These are phyloP conservation scores for Chionographis japonica DNA, from an alignment of 106 monocot genomes.

Conservation along the genomic window DNA sequence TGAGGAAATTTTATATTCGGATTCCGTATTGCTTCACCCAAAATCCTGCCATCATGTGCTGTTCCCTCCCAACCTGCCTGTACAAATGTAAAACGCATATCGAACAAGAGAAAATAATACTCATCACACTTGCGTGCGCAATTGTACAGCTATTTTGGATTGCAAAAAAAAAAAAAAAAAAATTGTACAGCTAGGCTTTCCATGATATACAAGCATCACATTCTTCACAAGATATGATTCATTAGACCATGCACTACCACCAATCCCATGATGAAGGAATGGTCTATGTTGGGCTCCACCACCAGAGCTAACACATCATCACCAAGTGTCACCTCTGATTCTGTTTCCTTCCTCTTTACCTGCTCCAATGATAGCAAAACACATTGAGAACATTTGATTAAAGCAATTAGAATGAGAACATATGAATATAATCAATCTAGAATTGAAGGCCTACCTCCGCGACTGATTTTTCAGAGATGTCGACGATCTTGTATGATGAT, in stretches of 20 bases:
- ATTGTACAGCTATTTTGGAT: too few species aligned
- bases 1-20: too few species aligned
- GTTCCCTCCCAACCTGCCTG: too few species aligned
- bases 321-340: slow-evolving; percentile 16
- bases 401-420: too few species aligned
- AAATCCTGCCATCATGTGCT: too few species aligned
- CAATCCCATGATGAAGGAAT: slow-evolving; percentile 23
- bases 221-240: slow-evolving; percentile 17
- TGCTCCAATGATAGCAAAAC: neutral
- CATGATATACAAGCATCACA: neutral
- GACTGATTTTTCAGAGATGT: neutral
- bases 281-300: slow-evolving; percentile 25
- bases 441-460: slow-evolving; percentile 4
- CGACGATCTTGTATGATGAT: slow-evolving; percentile 13
- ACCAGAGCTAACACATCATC: slow-evolving; percentile 24
- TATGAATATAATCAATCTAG: neutral
- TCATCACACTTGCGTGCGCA: too few species aligned
- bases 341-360: slow-evolving; percentile 22
- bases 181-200: neutral
- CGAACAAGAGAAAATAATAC: too few species aligned
- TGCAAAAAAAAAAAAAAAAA: neutral
- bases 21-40: too few species aligned
- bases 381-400: too few species aligned
- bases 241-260: slow-evolving; percentile 22
- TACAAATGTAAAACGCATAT: too few species aligned